Conservation (phyloP, 2,329 filamentous ascomycete genomes). For the Basipetospora chlamydospora region DNA sequence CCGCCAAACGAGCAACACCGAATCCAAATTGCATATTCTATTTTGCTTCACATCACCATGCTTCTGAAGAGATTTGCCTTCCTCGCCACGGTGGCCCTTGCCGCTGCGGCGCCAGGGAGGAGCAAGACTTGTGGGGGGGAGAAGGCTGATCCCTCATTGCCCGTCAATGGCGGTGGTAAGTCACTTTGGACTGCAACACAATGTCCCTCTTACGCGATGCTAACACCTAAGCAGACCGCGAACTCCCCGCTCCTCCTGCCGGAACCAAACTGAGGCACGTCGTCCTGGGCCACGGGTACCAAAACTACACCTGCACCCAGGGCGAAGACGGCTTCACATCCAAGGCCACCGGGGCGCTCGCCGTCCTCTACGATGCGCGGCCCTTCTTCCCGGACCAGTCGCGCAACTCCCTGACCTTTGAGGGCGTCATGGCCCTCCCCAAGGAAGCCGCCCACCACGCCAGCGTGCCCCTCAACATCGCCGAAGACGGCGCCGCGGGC, state of each 20-base stretch:
- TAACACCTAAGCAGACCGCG: slow-evolving; percentile 9
- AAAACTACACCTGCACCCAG: slow-evolving; percentile 50
- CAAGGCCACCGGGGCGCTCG: slow-evolving; percentile 37
- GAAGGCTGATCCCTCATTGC: slow-evolving; percentile 14
- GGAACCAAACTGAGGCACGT: slow-evolving; percentile 34
- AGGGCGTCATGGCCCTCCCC: slow-evolving; percentile 25
- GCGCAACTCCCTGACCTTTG: slow-evolving; percentile 19
- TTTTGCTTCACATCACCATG: slow-evolving; percentile 1
- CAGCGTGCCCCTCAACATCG: slow-evolving; percentile 33
- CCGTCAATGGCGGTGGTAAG: slow-evolving; percentile 23
- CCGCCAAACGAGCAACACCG: too few relatives aligned
- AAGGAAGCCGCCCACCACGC: slow-evolving; percentile 24
- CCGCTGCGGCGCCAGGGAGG: slow-evolving; percentile 2
- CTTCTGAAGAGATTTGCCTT: slow-evolving; percentile 1
- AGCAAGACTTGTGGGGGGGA: slow-evolving; percentile 5
- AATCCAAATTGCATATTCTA: too few relatives aligned
- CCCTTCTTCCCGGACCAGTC: slow-evolving; percentile 32
- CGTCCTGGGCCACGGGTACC: slow-evolving; percentile 47
- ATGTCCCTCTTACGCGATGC: slow-evolving; percentile 1
- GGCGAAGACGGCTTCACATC: slow-evolving; percentile 18
- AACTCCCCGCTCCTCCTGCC: slow-evolving; percentile 28
- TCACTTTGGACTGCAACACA: too few relatives aligned
- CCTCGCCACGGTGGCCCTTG: slow-evolving; percentile 4
- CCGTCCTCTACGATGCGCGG: slow-evolving; percentile 44
- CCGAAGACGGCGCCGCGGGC: slow-evolving; percentile 12